phyloP scores from a whole-genome alignment of 1,284 basidiomycete genomes.

The Rhodotorula sp. region DNA sequence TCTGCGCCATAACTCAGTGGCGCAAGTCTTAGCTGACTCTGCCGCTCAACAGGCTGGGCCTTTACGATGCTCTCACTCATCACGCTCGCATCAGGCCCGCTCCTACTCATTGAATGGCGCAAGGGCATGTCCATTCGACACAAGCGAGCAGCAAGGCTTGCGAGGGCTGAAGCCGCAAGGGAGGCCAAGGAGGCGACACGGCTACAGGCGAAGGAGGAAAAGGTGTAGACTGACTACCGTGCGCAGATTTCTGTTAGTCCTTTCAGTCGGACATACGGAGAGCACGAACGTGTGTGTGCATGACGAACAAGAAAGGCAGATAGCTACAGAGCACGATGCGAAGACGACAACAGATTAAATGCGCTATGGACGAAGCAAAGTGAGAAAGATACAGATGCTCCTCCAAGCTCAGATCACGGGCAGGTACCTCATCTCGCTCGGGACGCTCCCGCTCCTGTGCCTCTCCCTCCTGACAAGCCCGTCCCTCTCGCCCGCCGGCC shows the following conservation, averaged over 20 bases:
- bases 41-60: conserved; percentile 13
- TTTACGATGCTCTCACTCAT: conserved; percentile 28
- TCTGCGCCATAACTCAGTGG: too few relatives aligned
- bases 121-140: conserved; percentile 15
- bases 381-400: neutral
- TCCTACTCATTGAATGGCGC: conserved; percentile 24
- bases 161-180: neutral
- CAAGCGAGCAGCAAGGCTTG: conserved; percentile 11
- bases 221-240: too few relatives aligned
- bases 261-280: too few relatives aligned
- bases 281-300: too few relatives aligned
- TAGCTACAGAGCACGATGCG: neutral
- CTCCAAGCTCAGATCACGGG: neutral
- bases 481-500: neutral
- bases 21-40: neutral
- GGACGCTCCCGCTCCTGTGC: neutral
- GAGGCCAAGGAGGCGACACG: too few relatives aligned
- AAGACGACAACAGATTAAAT: neutral
- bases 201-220: too few relatives aligned
- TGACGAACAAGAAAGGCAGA: neutral
- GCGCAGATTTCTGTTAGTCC: too few relatives aligned
- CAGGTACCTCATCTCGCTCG: conserved; percentile 7
- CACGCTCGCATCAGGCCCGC: conserved; percentile 13
- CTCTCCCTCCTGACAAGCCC: neutral
- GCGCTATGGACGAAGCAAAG: too few relatives aligned